Evolutionary conservation across 805 yeast species (phyloP).

Genomic region (Suhomyces xylopsoci): DNA sequence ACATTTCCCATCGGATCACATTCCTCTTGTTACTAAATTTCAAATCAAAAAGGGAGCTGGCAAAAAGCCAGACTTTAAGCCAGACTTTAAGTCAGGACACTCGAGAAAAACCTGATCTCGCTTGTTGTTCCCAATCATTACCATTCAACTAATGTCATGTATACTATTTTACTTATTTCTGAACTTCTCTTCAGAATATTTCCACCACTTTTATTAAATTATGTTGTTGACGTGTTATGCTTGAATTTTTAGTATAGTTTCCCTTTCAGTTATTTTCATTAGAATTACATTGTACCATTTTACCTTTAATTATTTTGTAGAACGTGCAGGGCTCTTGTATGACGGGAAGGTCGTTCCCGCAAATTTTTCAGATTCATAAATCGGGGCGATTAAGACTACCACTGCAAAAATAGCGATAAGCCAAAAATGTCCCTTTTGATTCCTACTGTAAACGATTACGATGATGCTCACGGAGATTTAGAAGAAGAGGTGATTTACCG

Average conservation of each 20-base stretch:
- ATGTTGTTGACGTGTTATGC: constrained; percentile 1
- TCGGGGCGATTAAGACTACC: background rate
- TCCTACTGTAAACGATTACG: constrained; percentile 23
- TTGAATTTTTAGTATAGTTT: background rate
- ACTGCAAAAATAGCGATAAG: background rate
- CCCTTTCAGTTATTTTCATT: background rate
- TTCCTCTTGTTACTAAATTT: constrained; percentile 79
- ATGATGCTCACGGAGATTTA: constrained; percentile 24
- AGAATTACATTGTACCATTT: background rate
- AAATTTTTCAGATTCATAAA: background rate
- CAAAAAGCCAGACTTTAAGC: constrained; percentile 42
- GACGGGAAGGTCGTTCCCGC: background rate
- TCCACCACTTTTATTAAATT: background rate
- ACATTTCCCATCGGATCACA: constrained; percentile 91
- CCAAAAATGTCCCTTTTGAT: constrained; percentile 18
- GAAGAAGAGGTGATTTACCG: constrained; percentile 18
- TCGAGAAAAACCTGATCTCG: constrained; percentile 37
- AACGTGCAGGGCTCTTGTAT: background rate
- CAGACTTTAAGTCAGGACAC: constrained; percentile 41
- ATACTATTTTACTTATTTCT: background rate
- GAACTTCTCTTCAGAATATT: background rate
- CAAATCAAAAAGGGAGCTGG: constrained; percentile 54
- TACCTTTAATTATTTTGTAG: background rate
- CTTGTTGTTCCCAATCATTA: background rate
- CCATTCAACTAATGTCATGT: constrained; percentile 2